Percentiles rank a stretch among this genome's conserved stretches.
phyloP scores from a whole-genome alignment of 306 rosid species.

The Chamaecrista fasciculata region DNA sequence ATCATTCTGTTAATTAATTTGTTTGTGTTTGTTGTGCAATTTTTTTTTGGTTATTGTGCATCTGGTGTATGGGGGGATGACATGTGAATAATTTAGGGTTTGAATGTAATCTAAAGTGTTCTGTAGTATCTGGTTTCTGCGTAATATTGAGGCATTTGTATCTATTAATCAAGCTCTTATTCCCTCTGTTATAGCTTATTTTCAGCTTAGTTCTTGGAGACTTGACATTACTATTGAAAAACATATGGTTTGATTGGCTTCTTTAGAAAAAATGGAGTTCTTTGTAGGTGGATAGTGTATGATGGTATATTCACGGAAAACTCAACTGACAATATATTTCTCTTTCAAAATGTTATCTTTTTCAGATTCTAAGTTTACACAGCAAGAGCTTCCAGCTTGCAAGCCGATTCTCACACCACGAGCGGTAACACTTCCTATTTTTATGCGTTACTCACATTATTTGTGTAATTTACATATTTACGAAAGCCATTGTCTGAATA shows the following conservation, averaged over 20 bases:
- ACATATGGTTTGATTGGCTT: slow-evolving; percentile 4
- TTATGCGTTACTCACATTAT: not conserved
- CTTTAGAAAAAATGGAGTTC: slow-evolving; percentile 25
- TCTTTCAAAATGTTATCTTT: slow-evolving; percentile 12
- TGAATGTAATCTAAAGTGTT: too few relatives aligned
- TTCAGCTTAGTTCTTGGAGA: not conserved
- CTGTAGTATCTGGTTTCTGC: not conserved
- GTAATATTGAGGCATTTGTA: not conserved
- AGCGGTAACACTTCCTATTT: slow-evolving; percentile 53
- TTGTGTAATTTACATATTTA: not conserved
- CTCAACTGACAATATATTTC: slow-evolving; percentile 22
- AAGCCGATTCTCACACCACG: slow-evolving; percentile 91
- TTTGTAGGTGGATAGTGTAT: slow-evolving; percentile 1
- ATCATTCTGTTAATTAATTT: not conserved
- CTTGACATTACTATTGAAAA: not conserved
- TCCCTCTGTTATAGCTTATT: not conserved
- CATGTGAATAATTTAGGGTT: too few relatives aligned
- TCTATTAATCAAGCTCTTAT: slow-evolving; percentile 10
- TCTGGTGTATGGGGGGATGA: not conserved
- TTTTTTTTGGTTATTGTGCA: not conserved
- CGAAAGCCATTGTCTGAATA: not conserved
- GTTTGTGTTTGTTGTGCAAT: not conserved
- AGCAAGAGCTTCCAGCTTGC: slow-evolving; percentile 97
- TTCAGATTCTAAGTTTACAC: slow-evolving; percentile 88
- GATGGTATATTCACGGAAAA: not conserved